phyloP scores from a whole-genome alignment of 257 asterid genomes.

The Primulina tabacum region DNA sequence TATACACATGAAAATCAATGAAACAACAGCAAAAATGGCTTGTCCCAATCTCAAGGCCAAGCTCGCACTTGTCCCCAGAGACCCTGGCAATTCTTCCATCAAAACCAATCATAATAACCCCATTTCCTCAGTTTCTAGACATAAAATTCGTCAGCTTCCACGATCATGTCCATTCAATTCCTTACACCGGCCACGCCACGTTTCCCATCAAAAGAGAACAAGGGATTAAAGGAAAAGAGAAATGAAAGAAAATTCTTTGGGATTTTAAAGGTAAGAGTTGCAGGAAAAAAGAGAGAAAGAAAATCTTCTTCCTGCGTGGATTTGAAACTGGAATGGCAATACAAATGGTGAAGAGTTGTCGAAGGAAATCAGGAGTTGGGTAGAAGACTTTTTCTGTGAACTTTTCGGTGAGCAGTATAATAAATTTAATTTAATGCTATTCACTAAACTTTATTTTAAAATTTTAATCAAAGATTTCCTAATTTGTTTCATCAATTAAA shows the following conservation, averaged over 20 bases:
- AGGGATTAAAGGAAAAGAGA: background rate
- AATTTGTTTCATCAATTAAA: too few relatives aligned
- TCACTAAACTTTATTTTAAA: background rate
- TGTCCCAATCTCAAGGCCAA: conserved; percentile 92
- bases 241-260: background rate
- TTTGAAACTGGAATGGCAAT: background rate
- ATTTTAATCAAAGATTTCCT: background rate
- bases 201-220: conserved; percentile 26
- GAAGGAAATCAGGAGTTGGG: conserved; percentile 30
- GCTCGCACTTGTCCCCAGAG: conserved; percentile 88
- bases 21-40: conserved; percentile 76
- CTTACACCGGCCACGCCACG: conserved; percentile 38
- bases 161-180: conserved; percentile 36
- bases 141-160: conserved; percentile 23
- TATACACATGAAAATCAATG: conserved; percentile 91
- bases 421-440: background rate
- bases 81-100: conserved; percentile 92
- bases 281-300: background rate
- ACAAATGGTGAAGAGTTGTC: conserved; percentile 25
- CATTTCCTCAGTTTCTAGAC: background rate
- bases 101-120: conserved; percentile 27
- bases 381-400: conserved; percentile 22
- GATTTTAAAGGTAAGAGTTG: background rate
- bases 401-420: background rate
- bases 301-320: conserved; percentile 8